Evolutionary conservation across 345 rosid species (phyloP).

Genomic region (Euclidium syriacum): DNA sequence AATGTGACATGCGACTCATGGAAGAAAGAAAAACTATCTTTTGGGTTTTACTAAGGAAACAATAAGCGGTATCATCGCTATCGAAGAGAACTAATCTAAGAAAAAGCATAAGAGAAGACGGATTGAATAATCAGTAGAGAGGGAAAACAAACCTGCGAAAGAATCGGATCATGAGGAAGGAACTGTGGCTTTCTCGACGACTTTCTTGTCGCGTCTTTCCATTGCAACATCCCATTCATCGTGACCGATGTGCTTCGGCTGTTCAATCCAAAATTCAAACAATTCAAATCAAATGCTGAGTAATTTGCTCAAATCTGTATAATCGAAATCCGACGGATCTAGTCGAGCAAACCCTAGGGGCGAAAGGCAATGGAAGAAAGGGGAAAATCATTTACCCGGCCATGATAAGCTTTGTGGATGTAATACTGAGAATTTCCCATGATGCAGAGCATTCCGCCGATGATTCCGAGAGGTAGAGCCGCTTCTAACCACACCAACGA

Average conservation of each 20-base stretch:
- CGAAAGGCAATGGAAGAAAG: background rate
- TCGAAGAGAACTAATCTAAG: background rate
- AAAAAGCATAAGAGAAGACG: background rate
- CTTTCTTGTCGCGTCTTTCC: conserved; percentile 94
- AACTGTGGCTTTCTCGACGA: conserved; percentile 42
- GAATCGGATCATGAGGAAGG: conserved; percentile 40
- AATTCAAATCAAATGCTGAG: background rate
- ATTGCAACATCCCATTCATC: conserved; percentile 94
- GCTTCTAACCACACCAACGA: conserved; percentile 76
- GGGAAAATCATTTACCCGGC: conserved; percentile 48
- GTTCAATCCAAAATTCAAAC: conserved; percentile 11
- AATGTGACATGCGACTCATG: background rate
- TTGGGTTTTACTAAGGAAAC: background rate
- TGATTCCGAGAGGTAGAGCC: conserved; percentile 79
- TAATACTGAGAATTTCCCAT: conserved; percentile 85
- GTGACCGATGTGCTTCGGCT: conserved; percentile 92
- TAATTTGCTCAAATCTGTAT: background rate
- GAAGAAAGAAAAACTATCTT: background rate
- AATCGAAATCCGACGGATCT: conserved; percentile 7
- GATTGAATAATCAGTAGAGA: background rate
- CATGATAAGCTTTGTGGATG: conserved; percentile 88
- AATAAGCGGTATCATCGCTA: background rate
- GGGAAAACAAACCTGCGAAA: conserved; percentile 6
- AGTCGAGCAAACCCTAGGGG: background rate
- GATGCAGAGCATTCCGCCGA: conserved; percentile 82